Evolutionary conservation across 2,329 filamentous ascomycete species (phyloP).

Genomic region (Hymenoscyphus fructigenus): DNA sequence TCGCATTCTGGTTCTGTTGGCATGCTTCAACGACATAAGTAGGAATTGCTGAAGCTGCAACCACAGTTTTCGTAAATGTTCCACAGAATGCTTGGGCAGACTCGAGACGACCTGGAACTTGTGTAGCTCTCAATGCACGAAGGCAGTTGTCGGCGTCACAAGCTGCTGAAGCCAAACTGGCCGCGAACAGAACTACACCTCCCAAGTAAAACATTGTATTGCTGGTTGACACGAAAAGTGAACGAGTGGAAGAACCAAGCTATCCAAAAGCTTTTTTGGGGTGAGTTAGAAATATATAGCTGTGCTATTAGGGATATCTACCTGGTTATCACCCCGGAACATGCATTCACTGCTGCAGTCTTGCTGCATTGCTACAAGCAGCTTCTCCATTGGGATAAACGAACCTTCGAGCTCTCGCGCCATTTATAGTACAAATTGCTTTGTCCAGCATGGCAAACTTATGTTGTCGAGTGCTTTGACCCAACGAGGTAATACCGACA

Average conservation of each 20-base stretch:
- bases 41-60: constrained; percentile 18
- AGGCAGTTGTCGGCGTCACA: constrained; percentile 42
- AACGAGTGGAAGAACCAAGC: neutral
- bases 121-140: constrained; percentile 39
- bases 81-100: constrained; percentile 39
- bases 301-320: neutral
- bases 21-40: constrained; percentile 22
- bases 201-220: constrained; percentile 18
- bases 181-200: constrained; percentile 15
- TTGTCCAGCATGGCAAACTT: neutral
- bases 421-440: neutral
- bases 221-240: neutral
- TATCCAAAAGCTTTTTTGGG: neutral
- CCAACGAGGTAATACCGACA: neutral
- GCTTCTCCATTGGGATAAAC: neutral
- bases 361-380: neutral
- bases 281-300: neutral
- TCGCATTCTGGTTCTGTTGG: constrained; percentile 21
- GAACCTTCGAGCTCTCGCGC: neutral
- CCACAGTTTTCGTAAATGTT: constrained; percentile 22
- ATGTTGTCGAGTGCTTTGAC: neutral
- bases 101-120: constrained; percentile 37
- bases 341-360: constrained; percentile 1
- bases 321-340: neutral
- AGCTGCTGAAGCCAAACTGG: constrained; percentile 18